A percentile compares a stretch with the other conserved stretches of the same genome.
Conservation (phyloP, 345 rosid genomes). For the Pugionium cornutum region DNA sequence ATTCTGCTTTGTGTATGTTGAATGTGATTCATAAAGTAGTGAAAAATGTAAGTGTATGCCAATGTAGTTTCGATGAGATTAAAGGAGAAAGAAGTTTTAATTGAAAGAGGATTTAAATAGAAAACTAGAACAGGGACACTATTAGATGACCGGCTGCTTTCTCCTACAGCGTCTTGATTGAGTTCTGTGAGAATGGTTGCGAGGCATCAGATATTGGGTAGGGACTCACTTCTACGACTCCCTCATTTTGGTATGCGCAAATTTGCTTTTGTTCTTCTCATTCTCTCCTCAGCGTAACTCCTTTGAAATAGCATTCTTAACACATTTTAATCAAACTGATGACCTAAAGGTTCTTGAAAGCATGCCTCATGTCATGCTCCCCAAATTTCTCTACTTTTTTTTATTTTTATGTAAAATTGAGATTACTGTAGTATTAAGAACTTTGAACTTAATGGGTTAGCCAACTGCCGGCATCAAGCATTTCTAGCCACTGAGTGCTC, state of each 20-base stretch:
- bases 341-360: slow-evolving; percentile 15
- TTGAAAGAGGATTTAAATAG: slow-evolving; percentile 45
- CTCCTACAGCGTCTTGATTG: slow-evolving; percentile 93
- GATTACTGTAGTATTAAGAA: slow-evolving; percentile 65
- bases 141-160: slow-evolving; percentile 81
- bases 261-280: slow-evolving; percentile 56
- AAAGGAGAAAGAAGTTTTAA: slow-evolving; percentile 33
- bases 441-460: slow-evolving; percentile 70
- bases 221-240: slow-evolving; percentile 80
- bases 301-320: slow-evolving; percentile 1
- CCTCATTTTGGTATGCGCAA: slow-evolving; percentile 81
- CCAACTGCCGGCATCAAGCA: slow-evolving; percentile 76
- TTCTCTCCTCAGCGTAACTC: slow-evolving; percentile 39
- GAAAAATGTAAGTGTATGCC: neutral
- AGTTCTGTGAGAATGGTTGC: slow-evolving; percentile 75
- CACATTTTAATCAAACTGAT: slow-evolving; percentile 12
- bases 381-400: neutral
- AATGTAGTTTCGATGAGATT: slow-evolving; percentile 29
- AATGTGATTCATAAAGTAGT: slow-evolving; percentile 18
- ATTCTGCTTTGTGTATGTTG: slow-evolving; percentile 29
- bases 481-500: slow-evolving; percentile 82
- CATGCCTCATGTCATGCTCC: slow-evolving; percentile 4
- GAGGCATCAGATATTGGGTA: slow-evolving; percentile 85
- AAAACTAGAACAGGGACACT: slow-evolving; percentile 57
- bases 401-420: slow-evolving; percentile 15